These are phyloP conservation scores for Ochetophila trinervis DNA, from an alignment of 306 rosid genomes.

Conservation along the genomic window DNA sequence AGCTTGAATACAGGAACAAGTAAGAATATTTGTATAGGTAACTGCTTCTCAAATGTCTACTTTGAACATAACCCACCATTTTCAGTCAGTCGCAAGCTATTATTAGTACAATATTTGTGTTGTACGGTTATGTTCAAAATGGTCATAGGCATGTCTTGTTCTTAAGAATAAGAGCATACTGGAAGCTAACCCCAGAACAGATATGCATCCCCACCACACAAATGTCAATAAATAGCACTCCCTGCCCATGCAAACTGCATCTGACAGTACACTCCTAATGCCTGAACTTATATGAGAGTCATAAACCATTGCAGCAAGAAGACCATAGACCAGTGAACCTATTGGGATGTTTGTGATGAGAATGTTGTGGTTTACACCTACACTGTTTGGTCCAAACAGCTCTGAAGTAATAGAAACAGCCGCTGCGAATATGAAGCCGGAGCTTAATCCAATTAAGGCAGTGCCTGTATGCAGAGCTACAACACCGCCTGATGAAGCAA, in stretches of 20 bases:
- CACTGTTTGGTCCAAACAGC: slow-evolving; percentile 78
- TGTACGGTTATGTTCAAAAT: slow-evolving; percentile 63
- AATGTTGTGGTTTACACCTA: slow-evolving; percentile 89
- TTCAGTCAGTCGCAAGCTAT: background rate
- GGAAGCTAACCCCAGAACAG: slow-evolving; percentile 62
- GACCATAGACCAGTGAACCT: slow-evolving; percentile 83
- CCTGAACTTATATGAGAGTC: slow-evolving; percentile 47
- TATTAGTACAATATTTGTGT: slow-evolving; percentile 37
- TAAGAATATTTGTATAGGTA: slow-evolving; percentile 12
- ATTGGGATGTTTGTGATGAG: slow-evolving; percentile 87
- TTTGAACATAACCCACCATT: slow-evolving; percentile 3
- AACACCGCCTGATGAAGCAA: slow-evolving; percentile 51
- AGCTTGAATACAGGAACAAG: background rate
- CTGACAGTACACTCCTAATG: background rate
- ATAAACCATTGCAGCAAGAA: slow-evolving; percentile 72
- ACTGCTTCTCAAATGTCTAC: slow-evolving; percentile 11
- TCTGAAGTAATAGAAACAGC: slow-evolving; percentile 91
- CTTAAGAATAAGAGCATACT: slow-evolving; percentile 70
- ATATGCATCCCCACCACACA: slow-evolving; percentile 76
- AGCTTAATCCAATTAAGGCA: slow-evolving; percentile 78
- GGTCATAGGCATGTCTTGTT: slow-evolving; percentile 77
- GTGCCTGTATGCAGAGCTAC: slow-evolving; percentile 56
- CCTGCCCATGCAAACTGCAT: slow-evolving; percentile 80
- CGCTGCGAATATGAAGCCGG: slow-evolving; percentile 94
- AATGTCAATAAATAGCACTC: slow-evolving; percentile 72